A percentile compares a stretch with the other conserved stretches of the same genome.
These are phyloP conservation scores for Salvia splendens DNA, from an alignment of 257 asterid species.

Conservation along the genomic window DNA sequence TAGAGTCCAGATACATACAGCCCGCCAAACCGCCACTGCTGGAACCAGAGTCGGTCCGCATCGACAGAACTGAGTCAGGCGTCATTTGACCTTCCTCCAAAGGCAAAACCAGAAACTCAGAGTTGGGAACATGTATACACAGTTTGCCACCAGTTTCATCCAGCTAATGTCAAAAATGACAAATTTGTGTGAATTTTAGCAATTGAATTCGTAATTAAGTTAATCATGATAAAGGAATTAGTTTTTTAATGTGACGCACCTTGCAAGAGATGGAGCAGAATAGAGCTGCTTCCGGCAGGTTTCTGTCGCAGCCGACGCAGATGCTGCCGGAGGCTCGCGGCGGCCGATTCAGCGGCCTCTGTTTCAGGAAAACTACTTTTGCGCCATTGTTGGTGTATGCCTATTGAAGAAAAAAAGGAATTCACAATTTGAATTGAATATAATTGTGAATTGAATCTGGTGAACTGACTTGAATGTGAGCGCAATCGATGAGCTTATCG, in stretches of 20 bases:
- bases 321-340: constrained; percentile 42
- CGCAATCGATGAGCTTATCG: constrained; percentile 58
- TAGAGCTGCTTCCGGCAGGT: constrained; percentile 46
- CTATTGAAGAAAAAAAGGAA: constrained; percentile 28
- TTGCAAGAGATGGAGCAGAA: constrained; percentile 81
- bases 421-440: not conserved
- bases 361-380: constrained; percentile 58
- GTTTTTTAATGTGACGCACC: constrained; percentile 41
- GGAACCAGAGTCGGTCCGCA: constrained; percentile 59
- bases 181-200: not conserved
- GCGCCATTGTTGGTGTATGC: constrained; percentile 55
- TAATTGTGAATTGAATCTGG: no score
- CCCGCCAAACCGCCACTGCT: constrained; percentile 41
- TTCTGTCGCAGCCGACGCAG: constrained; percentile 57
- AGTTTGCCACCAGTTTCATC: constrained; percentile 45
- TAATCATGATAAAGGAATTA: no score
- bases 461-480: constrained; percentile 59
- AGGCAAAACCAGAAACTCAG: constrained; percentile 45
- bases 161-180: constrained; percentile 42
- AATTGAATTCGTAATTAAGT: not conserved
- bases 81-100: constrained; percentile 65
- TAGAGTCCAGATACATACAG: constrained; percentile 40
- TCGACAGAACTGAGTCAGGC: constrained; percentile 64
- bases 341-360: constrained; percentile 50
- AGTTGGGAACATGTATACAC: constrained; percentile 38